Evolutionary conservation across 345 rosid species (phyloP), one percentile per base, ranked within the genome.

Genomic region (Odontarrhena argentea): DNA sequence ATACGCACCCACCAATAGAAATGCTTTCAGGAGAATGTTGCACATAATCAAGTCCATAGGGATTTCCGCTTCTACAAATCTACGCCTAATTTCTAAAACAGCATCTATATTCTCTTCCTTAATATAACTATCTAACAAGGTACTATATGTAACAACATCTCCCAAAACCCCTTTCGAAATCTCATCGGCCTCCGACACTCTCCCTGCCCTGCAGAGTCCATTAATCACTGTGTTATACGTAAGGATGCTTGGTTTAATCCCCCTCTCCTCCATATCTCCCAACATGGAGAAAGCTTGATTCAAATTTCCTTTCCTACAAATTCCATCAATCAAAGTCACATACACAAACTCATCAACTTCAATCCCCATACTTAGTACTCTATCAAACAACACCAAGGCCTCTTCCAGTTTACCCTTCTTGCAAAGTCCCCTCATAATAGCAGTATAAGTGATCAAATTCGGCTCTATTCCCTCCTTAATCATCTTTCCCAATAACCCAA

Each of bases 311-410:
- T 61, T 80, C 75, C 62, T 70, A 73, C 90, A 88, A 38, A 84
- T 65, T 7, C 90, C 96, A 74, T 82, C 85, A 40, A 89, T 76
- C 86, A 92, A 77, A n/a, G 85, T 83, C 14, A 82, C 92, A 75
- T 80, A 92, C 38, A 83, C n/a, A 68, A 75, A 76, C 80, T 85
- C 98, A 76, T 88, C 92, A 61, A 59, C 74, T 68, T 77, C 68
- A 12, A 82, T 67, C 57, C 88, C 98, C 55, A 74, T 32, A 51
- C 75, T 72, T 34, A 80, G 65, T 71, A 84, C 77, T 70, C 60
- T 81, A 81, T 79, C 76, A 47, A 88, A 86, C 35, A 88, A 53
- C 1, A 56, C 3, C 60, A 84, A 75, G 10, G 96, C 95, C 65
- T 84, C 88, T 38, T 80, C 87, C 26, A 87, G 52, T 64, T 78